phyloP scores from a whole-genome alignment of 495 filamentous ascomycete species.

The Penicillium odoratum region DNA sequence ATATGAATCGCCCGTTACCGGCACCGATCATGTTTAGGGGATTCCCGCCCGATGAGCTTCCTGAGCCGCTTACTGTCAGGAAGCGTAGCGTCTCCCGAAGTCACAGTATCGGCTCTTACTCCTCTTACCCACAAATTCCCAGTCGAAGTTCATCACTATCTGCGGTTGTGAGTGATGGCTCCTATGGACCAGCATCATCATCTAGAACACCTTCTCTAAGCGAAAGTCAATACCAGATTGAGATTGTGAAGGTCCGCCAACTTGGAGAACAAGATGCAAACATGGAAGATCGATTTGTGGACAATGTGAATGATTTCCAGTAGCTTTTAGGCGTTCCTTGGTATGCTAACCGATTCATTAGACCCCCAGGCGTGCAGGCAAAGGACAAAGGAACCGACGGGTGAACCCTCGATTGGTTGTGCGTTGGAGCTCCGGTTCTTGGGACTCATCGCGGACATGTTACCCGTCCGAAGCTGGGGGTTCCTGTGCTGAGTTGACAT shows the following conservation, averaged over 20 bases:
- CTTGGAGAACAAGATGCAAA: not conserved
- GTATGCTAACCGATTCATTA: not conserved
- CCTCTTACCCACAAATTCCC: slow-evolving; percentile 28
- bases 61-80: slow-evolving; percentile 16
- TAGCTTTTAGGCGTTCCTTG: not conserved
- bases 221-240: slow-evolving; percentile 23
- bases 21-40: slow-evolving; percentile 25
- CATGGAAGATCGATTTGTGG: slow-evolving; percentile 21
- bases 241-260: slow-evolving; percentile 21
- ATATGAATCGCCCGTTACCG: slow-evolving; percentile 16
- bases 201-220: slow-evolving; percentile 30
- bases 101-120: slow-evolving; percentile 13
- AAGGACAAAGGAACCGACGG: not conserved
- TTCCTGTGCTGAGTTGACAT: not conserved
- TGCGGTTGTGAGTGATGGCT: slow-evolving; percentile 8
- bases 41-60: slow-evolving; percentile 5
- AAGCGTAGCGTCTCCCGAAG: slow-evolving; percentile 7
- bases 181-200: slow-evolving; percentile 18
- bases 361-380: not conserved
- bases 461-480: slow-evolving; percentile 1
- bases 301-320: slow-evolving; percentile 14
- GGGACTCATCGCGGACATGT: slow-evolving; percentile 4
- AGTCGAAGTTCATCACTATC: slow-evolving; percentile 28
- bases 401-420: slow-evolving; percentile 13
- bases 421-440: slow-evolving; percentile 32